phyloP scores from a whole-genome alignment of 2,329 filamentous ascomycete genomes.

The Dactylellina drechsleri region DNA sequence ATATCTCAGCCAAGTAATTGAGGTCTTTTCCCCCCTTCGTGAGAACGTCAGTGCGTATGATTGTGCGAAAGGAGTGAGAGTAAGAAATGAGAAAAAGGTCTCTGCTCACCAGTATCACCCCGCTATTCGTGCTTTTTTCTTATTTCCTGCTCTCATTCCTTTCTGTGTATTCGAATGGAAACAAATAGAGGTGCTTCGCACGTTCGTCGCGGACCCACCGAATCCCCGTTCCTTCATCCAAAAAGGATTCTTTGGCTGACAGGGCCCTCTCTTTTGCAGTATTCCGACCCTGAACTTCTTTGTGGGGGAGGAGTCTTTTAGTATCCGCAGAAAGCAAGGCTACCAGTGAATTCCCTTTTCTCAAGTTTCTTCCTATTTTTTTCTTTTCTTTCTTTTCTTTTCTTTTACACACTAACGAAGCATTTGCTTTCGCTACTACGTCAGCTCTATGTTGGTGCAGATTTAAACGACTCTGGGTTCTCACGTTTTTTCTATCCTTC shows the following conservation, averaged over 20 bases:
- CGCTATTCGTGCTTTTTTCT: no score
- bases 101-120: not conserved
- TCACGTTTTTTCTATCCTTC: not conserved
- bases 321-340: slow-evolving; percentile 4
- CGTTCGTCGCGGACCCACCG: slow-evolving; percentile 21
- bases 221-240: slow-evolving; percentile 13
- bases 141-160: no score
- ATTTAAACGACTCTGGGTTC: not conserved
- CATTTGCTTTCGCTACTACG: slow-evolving; percentile 14
- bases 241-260: slow-evolving; percentile 26
- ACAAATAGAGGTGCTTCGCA: not conserved
- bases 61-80: not conserved
- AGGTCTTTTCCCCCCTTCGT: slow-evolving; percentile 1
- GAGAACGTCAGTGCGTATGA: slow-evolving; percentile 14
- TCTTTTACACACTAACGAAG: not conserved
- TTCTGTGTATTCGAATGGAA: no score
- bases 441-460: slow-evolving; percentile 11
- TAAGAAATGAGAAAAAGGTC: slow-evolving; percentile 1
- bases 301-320: not conserved
- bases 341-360: not conserved
- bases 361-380: slow-evolving; percentile 4
- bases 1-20: slow-evolving; percentile 7
- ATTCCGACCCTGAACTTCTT: slow-evolving; percentile 8
- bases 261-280: slow-evolving; percentile 18
- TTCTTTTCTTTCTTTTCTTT: slow-evolving; percentile 7